Conservation (phyloP, 2,329 filamentous ascomycete genomes). For the Alternaria hordeiaustralica region DNA sequence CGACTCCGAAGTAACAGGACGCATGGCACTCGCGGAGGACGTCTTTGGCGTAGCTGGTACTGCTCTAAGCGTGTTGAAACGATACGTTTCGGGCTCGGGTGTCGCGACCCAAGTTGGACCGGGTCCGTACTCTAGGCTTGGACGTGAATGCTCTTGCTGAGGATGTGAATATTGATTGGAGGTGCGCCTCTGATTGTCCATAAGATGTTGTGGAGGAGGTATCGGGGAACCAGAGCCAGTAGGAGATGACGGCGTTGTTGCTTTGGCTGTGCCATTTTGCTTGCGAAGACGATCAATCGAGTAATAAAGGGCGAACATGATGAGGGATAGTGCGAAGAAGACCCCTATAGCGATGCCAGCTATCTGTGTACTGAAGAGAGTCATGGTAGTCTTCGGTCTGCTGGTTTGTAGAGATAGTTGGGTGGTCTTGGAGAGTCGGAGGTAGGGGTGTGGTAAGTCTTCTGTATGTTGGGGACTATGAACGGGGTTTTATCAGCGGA, state of each 20-base stretch:
- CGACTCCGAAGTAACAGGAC: background rate
- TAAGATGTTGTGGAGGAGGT: background rate
- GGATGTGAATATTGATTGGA: background rate
- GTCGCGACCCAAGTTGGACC: background rate
- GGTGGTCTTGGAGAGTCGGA: background rate
- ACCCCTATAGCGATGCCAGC: background rate
- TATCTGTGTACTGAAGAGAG: background rate
- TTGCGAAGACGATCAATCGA: background rate
- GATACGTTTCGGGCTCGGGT: background rate
- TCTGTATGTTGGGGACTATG: background rate
- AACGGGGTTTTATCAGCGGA: background rate
- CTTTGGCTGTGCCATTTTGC: background rate
- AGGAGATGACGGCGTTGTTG: background rate
- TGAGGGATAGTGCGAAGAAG: background rate
- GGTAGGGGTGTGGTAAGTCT: too few species aligned
- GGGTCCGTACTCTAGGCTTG: conserved; percentile 3
- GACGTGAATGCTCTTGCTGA: background rate
- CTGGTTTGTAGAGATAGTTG: background rate
- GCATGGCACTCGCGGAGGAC: background rate
- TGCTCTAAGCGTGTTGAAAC: background rate
- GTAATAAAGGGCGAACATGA: background rate
- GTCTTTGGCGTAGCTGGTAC: background rate
- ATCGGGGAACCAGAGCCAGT: background rate
- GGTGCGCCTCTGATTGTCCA: background rate
- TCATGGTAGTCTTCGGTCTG: background rate